Evolutionary conservation across 2,329 filamentous ascomycete genomes (phyloP), one percentile per base, ranked within the genome.

Genomic region (Talaromyces sp.): DNA sequence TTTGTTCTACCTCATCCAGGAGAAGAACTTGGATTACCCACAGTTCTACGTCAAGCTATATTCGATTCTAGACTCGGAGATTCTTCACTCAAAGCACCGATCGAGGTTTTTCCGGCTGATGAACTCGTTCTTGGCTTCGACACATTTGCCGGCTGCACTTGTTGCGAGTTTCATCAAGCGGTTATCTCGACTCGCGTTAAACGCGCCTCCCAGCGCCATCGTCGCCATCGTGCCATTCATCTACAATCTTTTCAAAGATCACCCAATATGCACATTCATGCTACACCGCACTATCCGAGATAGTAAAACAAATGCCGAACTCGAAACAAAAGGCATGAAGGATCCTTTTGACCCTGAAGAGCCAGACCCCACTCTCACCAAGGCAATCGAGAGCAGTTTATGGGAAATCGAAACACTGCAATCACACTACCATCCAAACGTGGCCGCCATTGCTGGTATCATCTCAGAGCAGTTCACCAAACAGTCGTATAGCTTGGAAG

Each of bases 391-490:
- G 62, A 96, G 92, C 75, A 92, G 89, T 74, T 79, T 99, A 7
- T 99, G 95, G 96, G 95, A 99, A 75, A 83, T 99, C 58, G 90
- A 96, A 63, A 92, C 92, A 62, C 80, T 98, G 61, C 92, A 96
- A 75, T 89, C 87, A 0, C 96, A 99, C 75, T 98, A 96, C 76
- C 95, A 99, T 73, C 95, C 96, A 14, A 99, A 98, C 68, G 92
- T 99, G 28, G 93, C 94, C 0, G 95, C 93, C 2, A 87, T 99
- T 67, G 89, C 92, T 52, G 95, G 92, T 76, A 96, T 99, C 65
- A 87, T 99, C 61, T 91, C 91, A 2, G 92, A 98, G 77, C 95
- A 98, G 74, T 99, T 98, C 75, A 99, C 95, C 2, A 99, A 99
- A 79, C 88, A 92, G 67, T 85, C 89, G 2, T 99, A 98, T 76